phyloP scores from a whole-genome alignment of 768 basidiomycete genomes.

The Auriscalpium microsporum region DNA sequence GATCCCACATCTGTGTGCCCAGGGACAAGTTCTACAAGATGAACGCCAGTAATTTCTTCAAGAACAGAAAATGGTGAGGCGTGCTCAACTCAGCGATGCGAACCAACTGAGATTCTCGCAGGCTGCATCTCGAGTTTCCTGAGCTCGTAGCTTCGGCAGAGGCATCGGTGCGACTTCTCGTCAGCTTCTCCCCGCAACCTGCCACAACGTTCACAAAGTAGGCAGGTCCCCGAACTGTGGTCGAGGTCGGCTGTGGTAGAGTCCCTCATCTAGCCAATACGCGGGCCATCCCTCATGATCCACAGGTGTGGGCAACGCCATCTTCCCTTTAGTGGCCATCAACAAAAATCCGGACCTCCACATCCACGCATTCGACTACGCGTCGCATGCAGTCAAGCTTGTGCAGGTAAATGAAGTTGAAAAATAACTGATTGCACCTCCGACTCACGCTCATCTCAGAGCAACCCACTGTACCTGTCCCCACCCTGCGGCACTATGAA shows the following conservation, averaged over 20 bases:
- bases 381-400: slow-evolving; percentile 78
- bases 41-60: slow-evolving; percentile 86
- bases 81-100: neutral
- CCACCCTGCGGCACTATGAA: slow-evolving; percentile 65
- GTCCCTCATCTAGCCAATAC: neutral
- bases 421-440: neutral
- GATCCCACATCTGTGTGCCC: slow-evolving; percentile 6
- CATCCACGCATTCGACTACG: slow-evolving; percentile 86
- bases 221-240: slow-evolving; percentile 71
- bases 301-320: slow-evolving; percentile 87
- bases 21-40: slow-evolving; percentile 94
- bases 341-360: slow-evolving; percentile 75
- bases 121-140: slow-evolving; percentile 92
- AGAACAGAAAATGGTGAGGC: slow-evolving; percentile 78
- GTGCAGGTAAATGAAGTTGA: slow-evolving; percentile 53
- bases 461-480: slow-evolving; percentile 58
- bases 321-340: slow-evolving; percentile 77
- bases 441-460: slow-evolving; percentile 31
- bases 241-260: slow-evolving; percentile 88
- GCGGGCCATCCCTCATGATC: neutral
- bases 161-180: slow-evolving; percentile 2
- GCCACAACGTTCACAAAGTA: slow-evolving; percentile 20
- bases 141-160: slow-evolving; percentile 69
- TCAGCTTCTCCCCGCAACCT: neutral
- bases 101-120: slow-evolving; percentile 18